Percentiles rank a stretch among this genome's conserved stretches.
phyloP scores from a whole-genome alignment of 805 yeast genomes.

The Tetrapisispora phaffii region DNA sequence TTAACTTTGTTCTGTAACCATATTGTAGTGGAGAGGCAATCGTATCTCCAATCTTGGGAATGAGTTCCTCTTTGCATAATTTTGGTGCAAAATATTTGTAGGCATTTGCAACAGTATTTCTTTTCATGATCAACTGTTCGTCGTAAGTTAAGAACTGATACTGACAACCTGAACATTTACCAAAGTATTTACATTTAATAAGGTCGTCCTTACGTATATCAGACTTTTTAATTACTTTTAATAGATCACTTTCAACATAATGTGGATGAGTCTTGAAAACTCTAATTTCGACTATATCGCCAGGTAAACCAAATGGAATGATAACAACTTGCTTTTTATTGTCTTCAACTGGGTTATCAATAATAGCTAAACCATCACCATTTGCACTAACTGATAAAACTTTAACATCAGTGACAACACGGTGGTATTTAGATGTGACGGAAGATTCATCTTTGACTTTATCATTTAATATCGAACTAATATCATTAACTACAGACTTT shows the following conservation, averaged over 20 bases:
- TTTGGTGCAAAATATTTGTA: constrained; percentile 65
- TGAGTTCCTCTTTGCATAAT: constrained; percentile 31
- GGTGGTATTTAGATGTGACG: constrained; percentile 41
- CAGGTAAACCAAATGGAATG: constrained; percentile 83
- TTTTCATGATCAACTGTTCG: constrained; percentile 63
- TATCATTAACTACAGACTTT: constrained; percentile 52
- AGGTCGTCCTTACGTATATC: constrained; percentile 45
- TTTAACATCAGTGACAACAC: constrained; percentile 47
- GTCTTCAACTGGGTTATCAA: constrained; percentile 46
- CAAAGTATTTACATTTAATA: constrained; percentile 68
- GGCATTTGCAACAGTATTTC: constrained; percentile 69
- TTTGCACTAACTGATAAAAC: constrained; percentile 56
- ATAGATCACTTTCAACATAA: constrained; percentile 66
- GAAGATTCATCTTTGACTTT: constrained; percentile 25
- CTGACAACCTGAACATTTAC: constrained; percentile 91
- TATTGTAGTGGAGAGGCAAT: constrained; percentile 68
- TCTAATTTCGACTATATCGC: constrained; percentile 61
- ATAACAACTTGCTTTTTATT: constrained; percentile 50
- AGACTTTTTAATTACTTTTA: constrained; percentile 40
- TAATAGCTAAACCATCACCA: constrained; percentile 79
- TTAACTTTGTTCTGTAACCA: constrained; percentile 80
- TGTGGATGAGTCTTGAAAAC: constrained; percentile 70
- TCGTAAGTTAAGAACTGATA: constrained; percentile 70
- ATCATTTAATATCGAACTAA: constrained; percentile 55
- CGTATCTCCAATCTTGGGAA: constrained; percentile 58